These are phyloP conservation scores for Astrothelium macrocarpum DNA, from an alignment of 495 filamentous ascomycete genomes.

Conservation along the genomic window DNA sequence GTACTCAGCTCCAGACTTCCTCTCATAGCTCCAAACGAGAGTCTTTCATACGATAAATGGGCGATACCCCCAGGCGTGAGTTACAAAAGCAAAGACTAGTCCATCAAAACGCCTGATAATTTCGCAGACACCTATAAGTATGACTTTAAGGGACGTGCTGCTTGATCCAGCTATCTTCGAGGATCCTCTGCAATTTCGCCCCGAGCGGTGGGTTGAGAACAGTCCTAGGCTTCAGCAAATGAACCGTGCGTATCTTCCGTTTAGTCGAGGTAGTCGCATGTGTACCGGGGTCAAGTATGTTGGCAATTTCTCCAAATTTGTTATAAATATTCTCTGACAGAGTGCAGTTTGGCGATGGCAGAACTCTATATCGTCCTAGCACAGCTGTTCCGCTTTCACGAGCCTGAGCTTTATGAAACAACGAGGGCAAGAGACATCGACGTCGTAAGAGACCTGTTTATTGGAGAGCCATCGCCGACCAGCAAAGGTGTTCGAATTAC, in stretches of 20 bases:
- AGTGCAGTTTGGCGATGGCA: background rate
- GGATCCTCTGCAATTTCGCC: constrained; percentile 7
- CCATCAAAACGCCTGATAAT: background rate
- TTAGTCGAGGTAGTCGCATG: constrained; percentile 35
- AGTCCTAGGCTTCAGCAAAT: constrained; percentile 21
- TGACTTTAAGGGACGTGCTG: constrained; percentile 21
- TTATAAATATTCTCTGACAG: background rate
- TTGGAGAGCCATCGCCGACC: constrained; percentile 23
- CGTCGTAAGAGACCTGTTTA: constrained; percentile 26
- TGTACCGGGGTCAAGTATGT: constrained; percentile 38
- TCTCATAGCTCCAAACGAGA: constrained; percentile 20
- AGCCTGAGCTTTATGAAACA: background rate
- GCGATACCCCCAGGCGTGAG: constrained; percentile 25
- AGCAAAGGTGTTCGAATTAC: constrained; percentile 24
- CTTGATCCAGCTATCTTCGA: constrained; percentile 2
- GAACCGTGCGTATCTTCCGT: constrained; percentile 35
- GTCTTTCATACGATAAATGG: constrained; percentile 16
- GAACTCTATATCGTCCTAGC: background rate
- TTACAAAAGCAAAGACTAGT: background rate
- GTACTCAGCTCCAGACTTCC: constrained; percentile 21
- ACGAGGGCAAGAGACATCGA: constrained; percentile 26
- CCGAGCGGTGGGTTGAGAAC: constrained; percentile 16
- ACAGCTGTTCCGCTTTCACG: background rate
- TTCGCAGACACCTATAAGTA: constrained; percentile 27
- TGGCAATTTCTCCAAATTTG: background rate